Percentiles rank a stretch among this genome's conserved stretches.
phyloP scores from a whole-genome alignment of 129 eudicot species.

The Solidago caesia region DNA sequence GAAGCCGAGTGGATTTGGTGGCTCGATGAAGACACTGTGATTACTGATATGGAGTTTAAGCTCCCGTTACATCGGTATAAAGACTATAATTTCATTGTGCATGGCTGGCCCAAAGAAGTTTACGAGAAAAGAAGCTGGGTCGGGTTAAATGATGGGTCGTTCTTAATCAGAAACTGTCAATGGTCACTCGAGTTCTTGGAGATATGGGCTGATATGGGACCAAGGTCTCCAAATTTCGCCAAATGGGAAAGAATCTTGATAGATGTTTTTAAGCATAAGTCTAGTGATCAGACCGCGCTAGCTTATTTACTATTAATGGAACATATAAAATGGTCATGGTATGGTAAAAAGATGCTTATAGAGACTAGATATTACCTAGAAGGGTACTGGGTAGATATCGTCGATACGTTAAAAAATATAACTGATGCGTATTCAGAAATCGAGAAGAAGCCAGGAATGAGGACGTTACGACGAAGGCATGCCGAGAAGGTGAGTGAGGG shows the following conservation, averaged over 20 bases:
- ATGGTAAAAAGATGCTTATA: background rate
- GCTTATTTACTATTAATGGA: background rate
- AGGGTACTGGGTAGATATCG: background rate
- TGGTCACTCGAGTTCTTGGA: background rate
- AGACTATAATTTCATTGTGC: too few species aligned
- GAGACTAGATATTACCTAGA: background rate
- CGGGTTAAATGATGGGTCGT: background rate
- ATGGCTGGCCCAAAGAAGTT: background rate
- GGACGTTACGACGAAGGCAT: background rate
- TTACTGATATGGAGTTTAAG: background rate
- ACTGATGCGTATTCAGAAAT: background rate
- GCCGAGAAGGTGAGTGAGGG: background rate
- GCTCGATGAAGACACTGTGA: background rate
- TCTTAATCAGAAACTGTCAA: background rate
- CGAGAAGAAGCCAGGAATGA: background rate
- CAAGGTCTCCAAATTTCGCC: background rate
- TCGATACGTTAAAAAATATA: background rate
- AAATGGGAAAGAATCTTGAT: background rate
- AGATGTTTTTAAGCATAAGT: background rate
- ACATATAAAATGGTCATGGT: background rate
- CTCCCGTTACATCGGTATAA: background rate
- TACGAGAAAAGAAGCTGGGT: background rate
- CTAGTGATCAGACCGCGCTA: background rate
- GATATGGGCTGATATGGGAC: background rate
- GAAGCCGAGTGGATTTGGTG: background rate